phyloP scores from a whole-genome alignment of 73 alveolate species.

The Symbiodinium natans region DNA sequence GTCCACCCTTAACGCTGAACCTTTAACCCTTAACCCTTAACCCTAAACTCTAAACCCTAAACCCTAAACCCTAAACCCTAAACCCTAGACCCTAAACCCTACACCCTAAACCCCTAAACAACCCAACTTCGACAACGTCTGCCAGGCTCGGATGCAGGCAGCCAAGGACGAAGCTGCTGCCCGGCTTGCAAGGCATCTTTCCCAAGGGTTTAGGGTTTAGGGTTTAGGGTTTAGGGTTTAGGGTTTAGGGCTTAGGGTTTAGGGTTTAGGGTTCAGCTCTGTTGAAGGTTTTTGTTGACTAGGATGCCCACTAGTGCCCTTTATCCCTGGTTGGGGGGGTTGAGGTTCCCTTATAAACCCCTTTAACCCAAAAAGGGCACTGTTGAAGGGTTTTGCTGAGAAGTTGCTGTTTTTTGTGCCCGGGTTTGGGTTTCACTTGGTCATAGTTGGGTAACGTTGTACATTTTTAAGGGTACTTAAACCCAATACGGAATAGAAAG shows the following conservation, averaged over 20 bases:
- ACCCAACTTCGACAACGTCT: too few species aligned
- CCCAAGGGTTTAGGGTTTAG: too few species aligned
- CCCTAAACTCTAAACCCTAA: too few species aligned
- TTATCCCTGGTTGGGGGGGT: background rate
- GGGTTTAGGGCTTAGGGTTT: background rate
- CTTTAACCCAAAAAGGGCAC: background rate
- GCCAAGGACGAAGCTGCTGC: conserved; percentile 64
- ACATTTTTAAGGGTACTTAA: too few species aligned
- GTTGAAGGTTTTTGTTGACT: background rate
- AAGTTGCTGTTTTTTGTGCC: too few species aligned
- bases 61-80: background rate
- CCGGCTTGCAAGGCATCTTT: background rate
- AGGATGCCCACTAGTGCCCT: background rate
- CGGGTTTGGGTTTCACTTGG: too few species aligned
- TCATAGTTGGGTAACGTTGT: too few species aligned
- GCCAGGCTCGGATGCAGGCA: conserved; percentile 43
- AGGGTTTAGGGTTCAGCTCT: background rate
- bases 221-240: background rate
- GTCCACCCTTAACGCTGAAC: background rate
- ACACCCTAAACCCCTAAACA: too few species aligned
- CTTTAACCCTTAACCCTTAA: too few species aligned
- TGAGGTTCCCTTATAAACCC: too few species aligned
- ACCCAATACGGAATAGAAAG: too few species aligned
- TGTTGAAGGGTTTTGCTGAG: background rate
- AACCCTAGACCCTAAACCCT: too few species aligned